Evolutionary conservation across 2,329 filamentous ascomycete genomes (phyloP).

Genomic region (Cladosporium sp.): DNA sequence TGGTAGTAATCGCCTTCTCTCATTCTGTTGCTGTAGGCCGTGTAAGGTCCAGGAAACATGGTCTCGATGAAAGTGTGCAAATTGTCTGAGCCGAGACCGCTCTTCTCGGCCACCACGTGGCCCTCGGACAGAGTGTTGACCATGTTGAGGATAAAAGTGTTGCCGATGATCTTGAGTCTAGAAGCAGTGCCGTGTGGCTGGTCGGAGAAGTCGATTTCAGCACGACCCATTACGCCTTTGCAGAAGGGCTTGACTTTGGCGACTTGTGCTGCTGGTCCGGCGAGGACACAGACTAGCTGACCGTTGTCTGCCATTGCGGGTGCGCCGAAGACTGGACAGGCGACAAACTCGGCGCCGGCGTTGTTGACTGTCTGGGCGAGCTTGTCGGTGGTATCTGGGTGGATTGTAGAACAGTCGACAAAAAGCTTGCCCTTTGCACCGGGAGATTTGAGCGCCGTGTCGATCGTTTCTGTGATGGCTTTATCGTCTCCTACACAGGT

Average conservation of each 20-base stretch:
- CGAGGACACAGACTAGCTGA: conserved; percentile 67
- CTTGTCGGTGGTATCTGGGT: conserved; percentile 72
- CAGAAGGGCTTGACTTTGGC: conserved; percentile 66
- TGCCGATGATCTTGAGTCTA: conserved; percentile 77
- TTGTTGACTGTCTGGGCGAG: conserved; percentile 56
- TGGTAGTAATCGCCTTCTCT: conserved; percentile 70
- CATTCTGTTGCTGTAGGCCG: conserved; percentile 73
- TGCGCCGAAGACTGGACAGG: conserved; percentile 69
- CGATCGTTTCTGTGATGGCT: conserved; percentile 11
- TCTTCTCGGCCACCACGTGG: conserved; percentile 74
- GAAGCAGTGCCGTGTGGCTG: conserved; percentile 66
- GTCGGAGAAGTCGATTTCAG: conserved; percentile 66
- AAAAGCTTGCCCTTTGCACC: conserved; percentile 76
- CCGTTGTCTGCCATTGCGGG: conserved; percentile 68
- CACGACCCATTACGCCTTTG: conserved; percentile 66
- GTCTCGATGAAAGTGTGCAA: conserved; percentile 67
- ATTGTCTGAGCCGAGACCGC: conserved; percentile 66
- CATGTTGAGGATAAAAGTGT: conserved; percentile 81
- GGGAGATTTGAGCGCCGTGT: conserved; percentile 45
- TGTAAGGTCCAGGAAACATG: conserved; percentile 72
- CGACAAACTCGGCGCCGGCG: conserved; percentile 69
- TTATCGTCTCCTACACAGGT: conserved; percentile 66
- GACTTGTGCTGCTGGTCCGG: conserved; percentile 59
- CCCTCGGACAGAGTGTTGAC: conserved; percentile 75
- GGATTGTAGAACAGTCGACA: conserved; percentile 82